Evolutionary conservation across 139 green algal species (phyloP).

Genomic region (Tetradesmus obliquus): DNA sequence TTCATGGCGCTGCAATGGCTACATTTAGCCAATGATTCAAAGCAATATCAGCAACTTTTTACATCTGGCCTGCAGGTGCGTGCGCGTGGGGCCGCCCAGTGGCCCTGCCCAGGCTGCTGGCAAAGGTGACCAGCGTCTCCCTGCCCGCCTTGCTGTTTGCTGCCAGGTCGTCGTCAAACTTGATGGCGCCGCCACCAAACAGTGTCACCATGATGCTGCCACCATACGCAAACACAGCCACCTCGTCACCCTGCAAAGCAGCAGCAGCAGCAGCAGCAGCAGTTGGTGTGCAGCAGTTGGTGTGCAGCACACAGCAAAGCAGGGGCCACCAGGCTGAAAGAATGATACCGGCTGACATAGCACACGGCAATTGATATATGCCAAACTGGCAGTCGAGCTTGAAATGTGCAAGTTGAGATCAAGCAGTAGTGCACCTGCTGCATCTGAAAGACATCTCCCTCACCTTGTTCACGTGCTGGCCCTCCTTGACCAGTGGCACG

Average conservation of each 20-base stretch:
- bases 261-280: neutral
- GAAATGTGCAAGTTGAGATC: too few relatives aligned
- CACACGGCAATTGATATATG: too few relatives aligned
- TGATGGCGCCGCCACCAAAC: conserved; percentile 38
- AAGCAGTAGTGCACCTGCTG: too few relatives aligned
- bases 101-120: conserved; percentile 32
- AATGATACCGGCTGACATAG: too few relatives aligned
- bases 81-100: conserved; percentile 3
- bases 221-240: conserved; percentile 51
- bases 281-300: too few relatives aligned
- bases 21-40: too few relatives aligned
- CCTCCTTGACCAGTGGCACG: conserved; percentile 40
- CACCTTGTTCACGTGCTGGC: conserved; percentile 40
- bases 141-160: conserved; percentile 3
- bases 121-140: conserved; percentile 45
- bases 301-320: too few relatives aligned
- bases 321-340: too few relatives aligned
- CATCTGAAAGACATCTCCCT: too few relatives aligned
- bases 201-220: conserved; percentile 51
- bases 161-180: conserved; percentile 47
- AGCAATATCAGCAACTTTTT: too few relatives aligned
- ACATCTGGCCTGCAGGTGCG: neutral
- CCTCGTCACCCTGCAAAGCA: conserved; percentile 45
- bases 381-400: too few relatives aligned
- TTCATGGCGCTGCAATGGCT: too few relatives aligned